Evolutionary conservation across 2,329 filamentous ascomycete species (phyloP), one percentile per base, ranked within the genome.

Genomic region (Aureobasidium leucospermi): DNA sequence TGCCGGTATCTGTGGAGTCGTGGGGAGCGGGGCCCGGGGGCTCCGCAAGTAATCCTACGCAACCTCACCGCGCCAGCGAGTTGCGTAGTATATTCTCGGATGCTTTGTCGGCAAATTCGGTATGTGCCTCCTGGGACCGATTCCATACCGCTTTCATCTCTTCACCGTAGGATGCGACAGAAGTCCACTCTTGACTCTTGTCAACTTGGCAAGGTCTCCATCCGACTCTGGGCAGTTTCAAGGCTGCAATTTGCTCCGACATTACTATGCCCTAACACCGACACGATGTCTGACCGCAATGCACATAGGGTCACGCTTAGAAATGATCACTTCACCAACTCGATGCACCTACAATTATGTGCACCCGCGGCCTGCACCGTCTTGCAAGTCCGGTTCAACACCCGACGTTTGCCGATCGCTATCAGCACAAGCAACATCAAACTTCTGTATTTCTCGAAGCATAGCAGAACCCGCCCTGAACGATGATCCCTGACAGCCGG

Each of bases 1-100:
- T 46, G 39, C 52, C 52, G 52, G 16, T 38, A 43, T 36, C 32
- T 55, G 52, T 41, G 52, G 52, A 56, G 52, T 36, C 52, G 52
- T 56, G 52, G 52, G 31, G 52, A 7, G 52, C 16, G 41, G 52
- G 51, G 19, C 11, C 29, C 32, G 41, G 52, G 52, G 52, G n/a
- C 52, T 56, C 52, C 52, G 41, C 52, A 46, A 41, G 36, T 28
- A 41, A 45, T 56, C 41, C 29, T 38, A 42, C n/a, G 13, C 49
- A 10, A 55, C 51, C 51, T 55, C 51, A 55, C 29, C 28, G n/a
- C 38, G 51, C 51, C 28, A 16, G 36, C 6, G 38, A 43, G 51
- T 28, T 41, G 15, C n/a, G 38, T 34, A 31, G 38, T 3, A 32
- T n/a, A 31, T 41, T 29, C 23, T 41, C 48, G 48, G 48, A 52